These are phyloP conservation scores for Pleurotus ostreatus DNA, from an alignment of 768 basidiomycete genomes.

Conservation along the genomic window DNA sequence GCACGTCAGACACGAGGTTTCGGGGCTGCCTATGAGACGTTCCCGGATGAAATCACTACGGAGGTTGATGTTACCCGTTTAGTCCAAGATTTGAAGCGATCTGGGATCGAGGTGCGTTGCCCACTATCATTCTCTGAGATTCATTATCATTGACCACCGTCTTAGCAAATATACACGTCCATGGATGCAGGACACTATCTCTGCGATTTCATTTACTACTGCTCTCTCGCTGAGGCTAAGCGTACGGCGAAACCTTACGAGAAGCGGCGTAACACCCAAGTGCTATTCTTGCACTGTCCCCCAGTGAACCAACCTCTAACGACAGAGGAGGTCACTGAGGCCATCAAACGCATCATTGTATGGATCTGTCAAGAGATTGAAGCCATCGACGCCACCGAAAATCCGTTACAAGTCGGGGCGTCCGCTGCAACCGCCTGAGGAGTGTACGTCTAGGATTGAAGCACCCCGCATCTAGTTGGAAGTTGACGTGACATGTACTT, in stretches of 20 bases:
- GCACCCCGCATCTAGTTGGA: background rate
- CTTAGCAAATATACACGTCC: conserved; percentile 64
- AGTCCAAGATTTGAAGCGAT: conserved; percentile 49
- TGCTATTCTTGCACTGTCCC: conserved; percentile 71
- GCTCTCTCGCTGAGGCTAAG: conserved; percentile 66
- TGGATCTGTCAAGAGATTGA: conserved; percentile 51
- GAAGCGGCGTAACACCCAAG: conserved; percentile 40
- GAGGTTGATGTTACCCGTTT: conserved; percentile 57
- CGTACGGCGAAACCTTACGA: conserved; percentile 41
- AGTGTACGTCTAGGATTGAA: background rate
- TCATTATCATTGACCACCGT: conserved; percentile 6
- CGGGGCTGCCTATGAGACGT: conserved; percentile 46
- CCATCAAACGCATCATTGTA: conserved; percentile 54
- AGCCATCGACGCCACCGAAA: conserved; percentile 20
- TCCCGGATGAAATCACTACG: conserved; percentile 54
- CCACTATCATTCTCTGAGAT: background rate
- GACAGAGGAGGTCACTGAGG: conserved; percentile 65
- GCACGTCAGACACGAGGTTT: conserved; percentile 38
- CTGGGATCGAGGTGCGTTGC: conserved; percentile 42
- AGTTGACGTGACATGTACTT: background rate
- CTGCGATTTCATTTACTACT: conserved; percentile 76
- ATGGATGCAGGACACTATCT: conserved; percentile 76
- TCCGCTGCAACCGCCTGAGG: background rate
- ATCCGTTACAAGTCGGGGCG: background rate
- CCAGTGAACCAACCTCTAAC: conserved; percentile 61